phyloP scores from a whole-genome alignment of 2,329 filamentous ascomycete species.

The Fusarium compactum region DNA sequence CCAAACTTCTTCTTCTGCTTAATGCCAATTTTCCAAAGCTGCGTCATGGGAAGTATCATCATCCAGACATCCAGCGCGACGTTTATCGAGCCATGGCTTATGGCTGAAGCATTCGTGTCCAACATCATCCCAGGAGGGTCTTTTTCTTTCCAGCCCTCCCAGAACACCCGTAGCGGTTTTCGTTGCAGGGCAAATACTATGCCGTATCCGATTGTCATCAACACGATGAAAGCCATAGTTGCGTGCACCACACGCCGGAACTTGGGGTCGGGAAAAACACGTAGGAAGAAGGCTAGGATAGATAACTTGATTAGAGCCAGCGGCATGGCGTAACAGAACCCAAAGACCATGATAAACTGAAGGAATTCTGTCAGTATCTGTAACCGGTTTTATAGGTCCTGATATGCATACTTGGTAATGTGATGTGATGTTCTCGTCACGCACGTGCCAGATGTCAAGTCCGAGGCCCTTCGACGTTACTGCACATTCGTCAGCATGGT shows the following conservation, averaged over 20 bases:
- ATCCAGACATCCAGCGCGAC: conserved; percentile 24
- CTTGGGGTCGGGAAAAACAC: not conserved
- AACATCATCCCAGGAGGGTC: not conserved
- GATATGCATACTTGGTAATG: not conserved
- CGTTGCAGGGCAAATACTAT: not conserved
- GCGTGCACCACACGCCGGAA: not conserved
- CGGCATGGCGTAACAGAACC: not conserved
- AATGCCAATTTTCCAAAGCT: not conserved
- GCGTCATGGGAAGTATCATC: conserved; percentile 7
- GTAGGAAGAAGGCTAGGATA: conserved; percentile 9
- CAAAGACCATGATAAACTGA: not conserved
- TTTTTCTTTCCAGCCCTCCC: conserved; percentile 16
- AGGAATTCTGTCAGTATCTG: fast-evolving
- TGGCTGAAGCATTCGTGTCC: not conserved
- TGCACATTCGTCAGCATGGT: not conserved
- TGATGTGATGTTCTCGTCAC: not conserved
- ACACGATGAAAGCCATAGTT: not conserved
- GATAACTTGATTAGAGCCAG: conserved; percentile 3
- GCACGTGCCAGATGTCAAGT: not conserved
- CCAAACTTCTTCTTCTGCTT: conserved; percentile 13
- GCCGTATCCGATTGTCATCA: fast-evolving
- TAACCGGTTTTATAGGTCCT: not conserved
- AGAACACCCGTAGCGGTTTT: not conserved
- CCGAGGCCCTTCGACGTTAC: not conserved
- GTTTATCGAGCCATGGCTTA: not conserved